A percentile compares a stretch with the other conserved stretches of the same genome.
Evolutionary conservation across 2,329 filamentous ascomycete species (phyloP).

Genomic region (Huntiella moniliformis): DNA sequence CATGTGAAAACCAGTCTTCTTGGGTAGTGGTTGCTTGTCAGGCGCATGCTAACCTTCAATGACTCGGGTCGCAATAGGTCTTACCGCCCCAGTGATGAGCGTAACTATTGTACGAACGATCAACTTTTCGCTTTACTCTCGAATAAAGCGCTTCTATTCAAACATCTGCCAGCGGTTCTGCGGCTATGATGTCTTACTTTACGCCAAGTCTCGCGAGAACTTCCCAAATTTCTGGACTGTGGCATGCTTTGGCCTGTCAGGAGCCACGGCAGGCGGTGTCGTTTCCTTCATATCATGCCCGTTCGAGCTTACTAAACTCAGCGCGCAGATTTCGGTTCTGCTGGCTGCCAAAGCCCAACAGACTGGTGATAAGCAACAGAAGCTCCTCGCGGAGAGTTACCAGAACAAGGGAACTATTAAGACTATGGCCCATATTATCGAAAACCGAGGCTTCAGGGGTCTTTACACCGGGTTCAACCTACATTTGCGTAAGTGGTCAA

Average conservation of each 20-base stretch:
- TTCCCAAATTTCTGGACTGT: constrained; percentile 57
- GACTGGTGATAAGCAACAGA: constrained; percentile 26
- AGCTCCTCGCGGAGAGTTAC: constrained; percentile 47
- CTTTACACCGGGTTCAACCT: constrained; percentile 67
- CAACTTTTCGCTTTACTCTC: constrained; percentile 65
- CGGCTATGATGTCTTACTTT: constrained; percentile 49
- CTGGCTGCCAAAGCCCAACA: constrained; percentile 33
- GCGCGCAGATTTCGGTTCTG: constrained; percentile 66
- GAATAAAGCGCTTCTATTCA: constrained; percentile 54
- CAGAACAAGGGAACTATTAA: constrained; percentile 60
- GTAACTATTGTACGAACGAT: constrained; percentile 61
- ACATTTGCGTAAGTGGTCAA: constrained; percentile 45
- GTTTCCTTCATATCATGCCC: constrained; percentile 72
- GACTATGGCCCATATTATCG: constrained; percentile 60
- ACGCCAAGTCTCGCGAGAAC: constrained; percentile 51
- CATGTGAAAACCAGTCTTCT: constrained; percentile 20
- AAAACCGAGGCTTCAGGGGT: constrained; percentile 51
- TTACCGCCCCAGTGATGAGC: constrained; percentile 61
- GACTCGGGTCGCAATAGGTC: constrained; percentile 28
- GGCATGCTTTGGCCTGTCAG: constrained; percentile 57
- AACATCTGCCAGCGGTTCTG: constrained; percentile 50
- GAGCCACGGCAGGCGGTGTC: constrained; percentile 58
- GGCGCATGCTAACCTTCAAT: constrained; percentile 1
- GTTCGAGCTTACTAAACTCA: constrained; percentile 79
- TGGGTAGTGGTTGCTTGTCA: not conserved